Percentiles rank a stretch among this genome's conserved stretches.
Conservation (phyloP, 164 flowering plant genomes). For the Hamamelis virginiana region DNA sequence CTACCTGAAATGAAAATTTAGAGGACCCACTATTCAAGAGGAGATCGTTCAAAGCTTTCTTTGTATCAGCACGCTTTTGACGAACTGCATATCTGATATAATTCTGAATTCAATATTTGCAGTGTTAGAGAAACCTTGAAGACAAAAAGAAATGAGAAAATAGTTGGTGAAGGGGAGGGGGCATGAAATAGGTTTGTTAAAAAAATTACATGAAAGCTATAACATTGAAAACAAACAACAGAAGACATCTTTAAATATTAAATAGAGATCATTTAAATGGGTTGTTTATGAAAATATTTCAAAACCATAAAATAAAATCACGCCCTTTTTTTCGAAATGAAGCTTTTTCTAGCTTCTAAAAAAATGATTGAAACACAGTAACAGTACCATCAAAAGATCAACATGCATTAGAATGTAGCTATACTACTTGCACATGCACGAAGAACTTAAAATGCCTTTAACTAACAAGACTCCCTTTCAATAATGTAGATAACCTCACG, state of each 20-base stretch:
- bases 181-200: background rate
- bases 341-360: background rate
- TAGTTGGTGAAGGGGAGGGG: background rate
- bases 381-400: background rate
- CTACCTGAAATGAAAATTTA: slow-evolving; percentile 40
- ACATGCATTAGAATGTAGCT: background rate
- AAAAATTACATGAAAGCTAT: background rate
- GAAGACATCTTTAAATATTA: no score
- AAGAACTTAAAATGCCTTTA: background rate
- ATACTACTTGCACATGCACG: background rate
- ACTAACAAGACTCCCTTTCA: background rate
- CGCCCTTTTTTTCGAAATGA: background rate
- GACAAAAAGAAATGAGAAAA: background rate
- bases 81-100: slow-evolving; percentile 48
- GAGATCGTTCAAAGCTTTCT: slow-evolving; percentile 65
- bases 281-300: background rate
- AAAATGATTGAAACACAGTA: background rate
- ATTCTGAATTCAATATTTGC: slow-evolving; percentile 36
- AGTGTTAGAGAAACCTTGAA: slow-evolving; percentile 1
- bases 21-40: slow-evolving; percentile 41
- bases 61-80: slow-evolving; percentile 76
- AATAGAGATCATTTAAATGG: no score
- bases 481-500: background rate
- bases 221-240: no score
- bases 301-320: background rate